These are phyloP conservation scores for Vanderwaltozyma yarrowii DNA, from an alignment of 805 yeast genomes.

Conservation along the genomic window DNA sequence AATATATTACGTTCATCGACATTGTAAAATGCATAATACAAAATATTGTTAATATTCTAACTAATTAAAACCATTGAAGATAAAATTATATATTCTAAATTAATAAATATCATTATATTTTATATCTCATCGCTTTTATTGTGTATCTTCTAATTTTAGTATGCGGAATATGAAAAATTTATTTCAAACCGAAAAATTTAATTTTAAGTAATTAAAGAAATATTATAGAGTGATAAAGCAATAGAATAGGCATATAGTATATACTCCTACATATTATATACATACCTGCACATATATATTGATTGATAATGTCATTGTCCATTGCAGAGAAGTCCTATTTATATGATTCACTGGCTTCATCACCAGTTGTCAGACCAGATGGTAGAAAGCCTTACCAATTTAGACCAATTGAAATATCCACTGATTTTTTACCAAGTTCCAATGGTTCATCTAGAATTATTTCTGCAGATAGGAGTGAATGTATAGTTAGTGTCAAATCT, in stretches of 20 bases:
- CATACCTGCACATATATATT: no score
- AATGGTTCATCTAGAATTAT: conserved; percentile 88
- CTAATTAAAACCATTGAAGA: no score
- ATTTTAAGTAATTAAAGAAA: neutral
- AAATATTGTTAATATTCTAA: no score
- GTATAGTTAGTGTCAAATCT: conserved; percentile 83
- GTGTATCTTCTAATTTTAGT: no score
- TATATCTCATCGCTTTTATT: no score
- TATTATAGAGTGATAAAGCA: neutral
- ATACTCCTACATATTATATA: neutral
- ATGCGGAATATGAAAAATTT: neutral
- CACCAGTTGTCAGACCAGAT: conserved; percentile 73
- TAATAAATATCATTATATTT: no score
- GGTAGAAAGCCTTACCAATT: conserved; percentile 66
- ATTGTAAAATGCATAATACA: no score
- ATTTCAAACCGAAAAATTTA: neutral
- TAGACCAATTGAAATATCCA: conserved; percentile 76
- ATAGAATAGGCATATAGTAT: no score
- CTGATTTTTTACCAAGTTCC: conserved; percentile 73
- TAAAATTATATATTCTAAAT: no score
- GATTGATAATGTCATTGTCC: conserved; percentile 48
- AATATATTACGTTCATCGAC: no score
- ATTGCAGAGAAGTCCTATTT: conserved; percentile 70
- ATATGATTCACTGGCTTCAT: conserved; percentile 53
- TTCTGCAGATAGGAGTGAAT: conserved; percentile 84